Conservation (phyloP, 2,329 filamentous ascomycete genomes). For the Magnaporthiopsis incrustans region DNA sequence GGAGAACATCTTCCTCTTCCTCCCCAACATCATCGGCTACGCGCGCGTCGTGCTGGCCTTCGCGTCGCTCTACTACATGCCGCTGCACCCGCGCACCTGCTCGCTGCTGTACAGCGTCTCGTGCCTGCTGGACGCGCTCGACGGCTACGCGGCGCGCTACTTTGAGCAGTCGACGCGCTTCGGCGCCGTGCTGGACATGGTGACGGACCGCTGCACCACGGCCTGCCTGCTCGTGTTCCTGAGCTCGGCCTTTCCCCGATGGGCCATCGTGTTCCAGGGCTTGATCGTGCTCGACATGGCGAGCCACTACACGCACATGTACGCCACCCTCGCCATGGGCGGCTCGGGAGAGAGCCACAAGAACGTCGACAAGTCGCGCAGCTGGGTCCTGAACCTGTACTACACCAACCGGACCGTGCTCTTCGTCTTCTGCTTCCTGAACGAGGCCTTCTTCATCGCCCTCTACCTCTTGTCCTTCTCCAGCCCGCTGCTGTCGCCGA, state of each 20-base stretch:
- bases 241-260: slow-evolving; percentile 87
- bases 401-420: slow-evolving; percentile 96
- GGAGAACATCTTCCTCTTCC: slow-evolving; percentile 78
- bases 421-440: slow-evolving; percentile 82
- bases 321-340: slow-evolving; percentile 83
- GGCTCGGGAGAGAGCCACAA: slow-evolving; percentile 80
- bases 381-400: slow-evolving; percentile 87
- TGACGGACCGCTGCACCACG: slow-evolving; percentile 95
- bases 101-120: slow-evolving; percentile 86
- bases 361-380: slow-evolving; percentile 80
- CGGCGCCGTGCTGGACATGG: slow-evolving; percentile 96
- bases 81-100: slow-evolving; percentile 92
- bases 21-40: slow-evolving; percentile 77
- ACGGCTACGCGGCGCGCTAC: slow-evolving; percentile 85
- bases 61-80: slow-evolving; percentile 97
- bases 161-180: slow-evolving; percentile 91
- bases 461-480: slow-evolving; percentile 97
- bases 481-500: slow-evolving; percentile 79
- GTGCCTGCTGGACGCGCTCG: slow-evolving; percentile 89
- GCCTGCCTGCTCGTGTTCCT: slow-evolving; percentile 92
- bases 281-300: slow-evolving; percentile 88
- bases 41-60: slow-evolving; percentile 71
- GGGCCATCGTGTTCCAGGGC: slow-evolving; percentile 88
- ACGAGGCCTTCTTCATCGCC: slow-evolving; percentile 97
- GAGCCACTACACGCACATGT: slow-evolving; percentile 99